Percentiles rank a stretch among this genome's conserved stretches.
phyloP scores from a whole-genome alignment of 2,329 filamentous ascomycete species.

The Acrodontium crateriforme region DNA sequence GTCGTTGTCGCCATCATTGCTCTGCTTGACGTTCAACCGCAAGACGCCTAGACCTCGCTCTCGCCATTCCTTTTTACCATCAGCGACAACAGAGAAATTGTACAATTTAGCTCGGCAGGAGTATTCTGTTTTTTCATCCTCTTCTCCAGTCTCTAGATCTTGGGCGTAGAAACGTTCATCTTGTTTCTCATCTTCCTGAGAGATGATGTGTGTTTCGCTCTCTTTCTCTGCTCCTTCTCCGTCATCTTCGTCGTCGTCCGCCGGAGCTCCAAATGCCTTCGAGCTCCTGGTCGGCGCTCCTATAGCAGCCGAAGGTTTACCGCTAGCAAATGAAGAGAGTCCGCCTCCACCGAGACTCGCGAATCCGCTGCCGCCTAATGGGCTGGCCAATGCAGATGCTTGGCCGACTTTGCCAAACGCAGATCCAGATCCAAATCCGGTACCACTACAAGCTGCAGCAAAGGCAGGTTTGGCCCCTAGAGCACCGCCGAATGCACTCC shows the following conservation, averaged over 20 bases:
- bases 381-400: slow-evolving; percentile 16
- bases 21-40: slow-evolving; percentile 62
- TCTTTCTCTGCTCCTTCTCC: slow-evolving; percentile 38
- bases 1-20: slow-evolving; percentile 39
- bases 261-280: slow-evolving; percentile 65
- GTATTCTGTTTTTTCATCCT: slow-evolving; percentile 63
- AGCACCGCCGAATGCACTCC: slow-evolving; percentile 25
- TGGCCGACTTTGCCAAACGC: slow-evolving; percentile 20
- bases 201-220: slow-evolving; percentile 26
- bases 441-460: slow-evolving; percentile 8
- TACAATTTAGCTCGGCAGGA: slow-evolving; percentile 74
- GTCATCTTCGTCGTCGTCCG: slow-evolving; percentile 46
- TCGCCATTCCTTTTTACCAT: slow-evolving; percentile 56
- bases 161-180: slow-evolving; percentile 44
- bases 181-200: slow-evolving; percentile 48
- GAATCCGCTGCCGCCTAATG: slow-evolving; percentile 19
- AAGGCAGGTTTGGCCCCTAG: slow-evolving; percentile 22
- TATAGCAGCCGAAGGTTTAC: slow-evolving; percentile 32
- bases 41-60: slow-evolving; percentile 74
- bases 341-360: slow-evolving; percentile 30
- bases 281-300: slow-evolving; percentile 40
- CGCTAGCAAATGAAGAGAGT: slow-evolving; percentile 52
- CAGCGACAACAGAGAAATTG: slow-evolving; percentile 51
- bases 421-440: slow-evolving; percentile 20
- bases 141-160: slow-evolving; percentile 76